Evolutionary conservation across 805 yeast genomes (phyloP).

Genomic region (Cyberlindnera bimundalis): DNA sequence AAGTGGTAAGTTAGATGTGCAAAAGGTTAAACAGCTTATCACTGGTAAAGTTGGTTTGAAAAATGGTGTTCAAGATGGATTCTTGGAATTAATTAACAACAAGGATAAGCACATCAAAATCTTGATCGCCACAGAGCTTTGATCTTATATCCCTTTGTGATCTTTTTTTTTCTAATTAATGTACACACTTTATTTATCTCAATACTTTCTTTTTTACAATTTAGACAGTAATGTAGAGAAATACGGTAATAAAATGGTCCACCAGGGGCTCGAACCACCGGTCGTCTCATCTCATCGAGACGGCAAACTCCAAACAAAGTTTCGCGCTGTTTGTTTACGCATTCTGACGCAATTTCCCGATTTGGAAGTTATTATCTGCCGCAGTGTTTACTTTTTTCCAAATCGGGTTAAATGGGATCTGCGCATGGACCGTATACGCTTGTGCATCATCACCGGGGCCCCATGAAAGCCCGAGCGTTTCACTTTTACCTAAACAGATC

Average conservation of each 20-base stretch:
- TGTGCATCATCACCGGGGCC: background rate
- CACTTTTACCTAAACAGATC: background rate
- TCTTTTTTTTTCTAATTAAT: no score
- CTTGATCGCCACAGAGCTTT: slow-evolving; percentile 35
- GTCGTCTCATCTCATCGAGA: no score
- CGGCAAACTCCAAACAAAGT: no score
- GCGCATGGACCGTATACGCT: background rate
- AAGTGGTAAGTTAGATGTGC: slow-evolving; percentile 33
- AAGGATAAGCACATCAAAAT: slow-evolving; percentile 46
- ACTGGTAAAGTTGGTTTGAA: slow-evolving; percentile 38
- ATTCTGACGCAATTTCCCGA: slow-evolving; percentile 4
- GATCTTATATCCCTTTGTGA: no score
- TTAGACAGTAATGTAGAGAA: no score
- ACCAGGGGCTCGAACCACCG: no score
- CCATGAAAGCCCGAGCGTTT: background rate
- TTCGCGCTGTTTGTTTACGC: slow-evolving; percentile 1
- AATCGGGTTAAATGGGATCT: slow-evolving; percentile 5
- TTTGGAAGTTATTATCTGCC: slow-evolving; percentile 8
- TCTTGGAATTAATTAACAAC: slow-evolving; percentile 38
- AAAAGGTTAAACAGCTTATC: slow-evolving; percentile 35
- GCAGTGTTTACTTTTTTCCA: slow-evolving; percentile 15
- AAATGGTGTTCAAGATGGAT: slow-evolving; percentile 41
- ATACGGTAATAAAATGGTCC: no score
- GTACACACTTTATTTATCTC: no score
- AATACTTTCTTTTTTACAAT: no score